phyloP scores from a whole-genome alignment of 495 filamentous ascomycete species.

The Alectoria sarmentosa region DNA sequence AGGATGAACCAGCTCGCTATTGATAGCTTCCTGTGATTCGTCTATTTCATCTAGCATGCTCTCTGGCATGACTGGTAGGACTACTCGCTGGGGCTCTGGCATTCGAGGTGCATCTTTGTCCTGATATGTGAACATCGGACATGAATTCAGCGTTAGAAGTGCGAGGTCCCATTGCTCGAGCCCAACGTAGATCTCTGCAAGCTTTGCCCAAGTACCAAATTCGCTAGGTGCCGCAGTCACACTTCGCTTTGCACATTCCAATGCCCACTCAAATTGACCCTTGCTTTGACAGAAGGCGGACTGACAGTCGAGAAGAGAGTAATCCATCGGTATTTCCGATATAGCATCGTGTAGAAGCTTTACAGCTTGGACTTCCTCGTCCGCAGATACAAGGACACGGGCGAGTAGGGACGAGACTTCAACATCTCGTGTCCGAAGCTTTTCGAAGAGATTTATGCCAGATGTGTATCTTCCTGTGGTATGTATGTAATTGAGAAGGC shows the following conservation, averaged over 20 bases:
- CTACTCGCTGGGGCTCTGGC: conserved; percentile 80
- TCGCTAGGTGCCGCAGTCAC: conserved; percentile 94
- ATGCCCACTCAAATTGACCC: conserved; percentile 73
- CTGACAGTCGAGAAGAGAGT: conserved; percentile 87
- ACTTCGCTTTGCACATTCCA: conserved; percentile 88
- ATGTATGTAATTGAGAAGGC: conserved; percentile 91
- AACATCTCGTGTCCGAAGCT: conserved; percentile 79
- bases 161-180: conserved; percentile 93
- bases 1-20: conserved; percentile 77
- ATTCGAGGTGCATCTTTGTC: conserved; percentile 93
- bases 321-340: conserved; percentile 91
- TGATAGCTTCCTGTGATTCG: conserved; percentile 67
- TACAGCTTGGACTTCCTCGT: conserved; percentile 93
- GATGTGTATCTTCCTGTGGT: conserved; percentile 93
- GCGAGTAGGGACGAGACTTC: conserved; percentile 92
- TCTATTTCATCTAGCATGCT: conserved; percentile 95
- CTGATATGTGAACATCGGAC: conserved; percentile 99
- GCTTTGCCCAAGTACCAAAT: conserved; percentile 90
- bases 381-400: conserved; percentile 80
- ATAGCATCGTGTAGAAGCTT: conserved; percentile 80
- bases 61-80: conserved; percentile 79
- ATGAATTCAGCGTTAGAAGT: conserved; percentile 93
- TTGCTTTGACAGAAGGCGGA: conserved; percentile 89
- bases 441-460: conserved; percentile 96
- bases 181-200: conserved; percentile 87